Percentiles rank a stretch among this genome's conserved stretches.
Conservation (phyloP, 1,284 basidiomycete species). For the Ustilago bromivora region DNA sequence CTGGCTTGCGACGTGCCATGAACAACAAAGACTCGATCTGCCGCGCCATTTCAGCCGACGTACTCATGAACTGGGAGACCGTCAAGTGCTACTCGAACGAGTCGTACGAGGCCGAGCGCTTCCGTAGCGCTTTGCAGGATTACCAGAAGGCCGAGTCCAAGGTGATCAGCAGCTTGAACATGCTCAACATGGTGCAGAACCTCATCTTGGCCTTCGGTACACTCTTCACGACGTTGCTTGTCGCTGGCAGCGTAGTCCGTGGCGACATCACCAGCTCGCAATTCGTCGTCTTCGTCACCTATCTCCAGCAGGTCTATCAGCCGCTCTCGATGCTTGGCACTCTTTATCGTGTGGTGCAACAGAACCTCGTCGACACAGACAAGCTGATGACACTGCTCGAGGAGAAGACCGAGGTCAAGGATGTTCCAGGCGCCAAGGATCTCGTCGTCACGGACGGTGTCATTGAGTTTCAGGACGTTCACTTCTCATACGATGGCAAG, state of each 20-base stretch:
- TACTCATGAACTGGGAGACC: constrained; percentile 68
- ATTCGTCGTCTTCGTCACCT: constrained; percentile 84
- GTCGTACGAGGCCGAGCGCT: constrained; percentile 80
- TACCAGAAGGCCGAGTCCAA: constrained; percentile 82
- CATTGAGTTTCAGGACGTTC: constrained; percentile 78
- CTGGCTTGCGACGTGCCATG: constrained; percentile 72
- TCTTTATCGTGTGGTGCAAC: constrained; percentile 69
- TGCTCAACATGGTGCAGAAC: constrained; percentile 66
- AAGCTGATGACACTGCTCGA: constrained; percentile 69
- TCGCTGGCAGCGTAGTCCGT: constrained; percentile 52
- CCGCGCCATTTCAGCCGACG: constrained; percentile 63
- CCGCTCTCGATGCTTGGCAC: constrained; percentile 63
- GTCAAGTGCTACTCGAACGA: constrained; percentile 85
- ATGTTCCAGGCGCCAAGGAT: constrained; percentile 80
- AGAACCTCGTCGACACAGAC: constrained; percentile 75
- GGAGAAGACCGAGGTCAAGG: constrained; percentile 78
- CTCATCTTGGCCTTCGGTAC: constrained; percentile 64
- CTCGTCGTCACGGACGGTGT: constrained; percentile 79
- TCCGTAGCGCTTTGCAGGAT: constrained; percentile 78
- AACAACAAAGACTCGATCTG: constrained; percentile 63
- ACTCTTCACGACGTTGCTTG: constrained; percentile 54
- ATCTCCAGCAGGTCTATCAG: constrained; percentile 77
- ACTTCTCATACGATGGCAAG: constrained; percentile 78
- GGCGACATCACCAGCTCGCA: constrained; percentile 71
- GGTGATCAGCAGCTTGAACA: constrained; percentile 71